Evolutionary conservation across 371 early-diverging fungal genomes (phyloP), one percentile per base, ranked within the genome.

Genomic region (Haplosporangium sp.): DNA sequence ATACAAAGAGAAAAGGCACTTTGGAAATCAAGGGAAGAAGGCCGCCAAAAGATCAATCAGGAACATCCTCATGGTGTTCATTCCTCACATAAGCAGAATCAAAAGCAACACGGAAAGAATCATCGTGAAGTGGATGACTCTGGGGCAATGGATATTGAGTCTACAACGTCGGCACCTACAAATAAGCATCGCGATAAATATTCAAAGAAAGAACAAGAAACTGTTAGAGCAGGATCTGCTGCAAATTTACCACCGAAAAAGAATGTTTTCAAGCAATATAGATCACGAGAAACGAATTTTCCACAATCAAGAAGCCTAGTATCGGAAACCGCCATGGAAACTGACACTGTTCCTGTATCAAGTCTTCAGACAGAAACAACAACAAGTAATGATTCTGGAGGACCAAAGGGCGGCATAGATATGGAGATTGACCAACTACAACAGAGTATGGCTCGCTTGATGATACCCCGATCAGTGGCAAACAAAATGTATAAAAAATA

Each of bases 351-450:
- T 0, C 35, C 63, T 10, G 50, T 20, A 13, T n/a, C 75, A 37
- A 44, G 19, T 40, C 6, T 39, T 38, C 4, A 27, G 11, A 61
- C 44, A n/a, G 27, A 0, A 27, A 6, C 9, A 37, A 11, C 27
- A 37, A 57, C 61, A 27, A 52, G 5, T 13, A 19, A 19, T 35
- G n/a, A 7, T 34, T 58, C 48, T n/a, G 10, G 27, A 27, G 40
- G 19, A 44, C 15, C 34, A 27, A 44, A 56, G 35, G 50, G 38
- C 37, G 20, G 34, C 27, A 0, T 62, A 5, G 82, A 71, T 45
- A 69, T 75, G 72, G 82, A 81, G 3, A 81, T 81, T 27, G 82
- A 81, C 4, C 63, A 47, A 37, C 53, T 81, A 15, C 72, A 75
- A 34, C 58, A 71, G 60, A 81, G 60, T 38, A 71, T 81, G 72